Evolutionary conservation across 1,284 basidiomycete genomes (phyloP), one percentile per base, ranked within the genome.

Genomic region (Mycosarcoma mackinlayi): DNA sequence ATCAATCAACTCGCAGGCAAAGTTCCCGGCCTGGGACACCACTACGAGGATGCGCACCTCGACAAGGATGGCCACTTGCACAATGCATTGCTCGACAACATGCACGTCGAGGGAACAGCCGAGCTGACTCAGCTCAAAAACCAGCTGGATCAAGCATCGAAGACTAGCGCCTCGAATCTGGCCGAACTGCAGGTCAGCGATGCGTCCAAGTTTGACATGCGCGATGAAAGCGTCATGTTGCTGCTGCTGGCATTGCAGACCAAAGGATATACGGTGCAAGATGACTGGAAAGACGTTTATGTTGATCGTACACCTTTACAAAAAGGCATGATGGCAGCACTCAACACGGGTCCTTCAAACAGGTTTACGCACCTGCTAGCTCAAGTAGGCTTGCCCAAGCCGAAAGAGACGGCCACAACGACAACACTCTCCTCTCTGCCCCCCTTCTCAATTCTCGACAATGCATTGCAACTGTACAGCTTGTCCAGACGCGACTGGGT

Each of bases 291-390:
- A 24, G 49, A n/a, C 2, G 49, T 73, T 16, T 73, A 50, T 31
- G 1, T 73, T 14, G 54, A 58, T 6, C 56, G 69, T 1, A 50
- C 52, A 6, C 53, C 53, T 14, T 27, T 60, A 13, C 10, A 19
- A 7, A 25, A 18, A 1, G 64, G 64, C 3, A 10, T 72, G 5
- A 46, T 72, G 16, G 47, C 28, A 0, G 14, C 48, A 21, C 59
- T 72, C 49, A 56, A 59, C 16, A 28, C 45, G 16, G 64, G 52
- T 9, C 48, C 69, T 0, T 49, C 24, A 8, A 67, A 72, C 60
- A 52, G 47, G 54, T 72, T 72, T 33, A 67, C 60, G 9, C 47
- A 72, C 48, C 53, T 72, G 13, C 56, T 72, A 5, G 49, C 55
- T 13, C 18, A 63, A 7, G 60, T 67, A 7, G 69, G 56, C 1